Evolutionary conservation across 805 yeast genomes (phyloP).

Genomic region (Kodamaea sagamina): DNA sequence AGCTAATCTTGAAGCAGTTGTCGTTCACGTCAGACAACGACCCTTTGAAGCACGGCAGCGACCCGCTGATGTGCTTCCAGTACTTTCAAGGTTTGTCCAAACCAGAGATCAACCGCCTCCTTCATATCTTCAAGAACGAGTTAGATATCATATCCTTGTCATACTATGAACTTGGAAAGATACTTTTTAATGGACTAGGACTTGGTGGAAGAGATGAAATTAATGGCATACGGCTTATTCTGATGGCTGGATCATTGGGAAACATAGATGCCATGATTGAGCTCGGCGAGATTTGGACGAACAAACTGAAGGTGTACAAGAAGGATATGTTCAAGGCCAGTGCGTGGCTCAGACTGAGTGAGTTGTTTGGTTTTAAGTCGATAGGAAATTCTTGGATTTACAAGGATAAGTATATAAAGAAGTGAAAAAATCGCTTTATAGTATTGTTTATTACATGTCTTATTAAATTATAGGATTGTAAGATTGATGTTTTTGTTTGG

Average conservation of each 20-base stretch:
- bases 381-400: constrained; percentile 77
- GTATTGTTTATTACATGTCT: no score
- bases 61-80: constrained; percentile 21
- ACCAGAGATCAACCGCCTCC: constrained; percentile 29
- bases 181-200: constrained; percentile 60
- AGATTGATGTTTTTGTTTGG: no score
- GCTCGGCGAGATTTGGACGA: constrained; percentile 69
- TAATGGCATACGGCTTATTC: constrained; percentile 59
- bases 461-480: no score
- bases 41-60: constrained; percentile 22
- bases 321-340: constrained; percentile 65
- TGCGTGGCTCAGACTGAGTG: constrained; percentile 68
- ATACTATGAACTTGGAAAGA: constrained; percentile 62
- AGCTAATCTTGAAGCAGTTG: constrained; percentile 26
- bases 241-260: constrained; percentile 68
- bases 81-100: constrained; percentile 26
- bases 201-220: constrained; percentile 48
- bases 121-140: constrained; percentile 34
- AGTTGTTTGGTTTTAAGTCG: constrained; percentile 56
- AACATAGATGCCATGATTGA: constrained; percentile 67
- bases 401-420: constrained; percentile 59
- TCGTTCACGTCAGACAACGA: constrained; percentile 28
- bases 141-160: constrained; percentile 52
- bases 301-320: constrained; percentile 53
- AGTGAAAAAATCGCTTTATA: no score